Evolutionary conservation across 2,329 filamentous ascomycete genomes (phyloP).

Genomic region (Sarocladiaceae sp.): DNA sequence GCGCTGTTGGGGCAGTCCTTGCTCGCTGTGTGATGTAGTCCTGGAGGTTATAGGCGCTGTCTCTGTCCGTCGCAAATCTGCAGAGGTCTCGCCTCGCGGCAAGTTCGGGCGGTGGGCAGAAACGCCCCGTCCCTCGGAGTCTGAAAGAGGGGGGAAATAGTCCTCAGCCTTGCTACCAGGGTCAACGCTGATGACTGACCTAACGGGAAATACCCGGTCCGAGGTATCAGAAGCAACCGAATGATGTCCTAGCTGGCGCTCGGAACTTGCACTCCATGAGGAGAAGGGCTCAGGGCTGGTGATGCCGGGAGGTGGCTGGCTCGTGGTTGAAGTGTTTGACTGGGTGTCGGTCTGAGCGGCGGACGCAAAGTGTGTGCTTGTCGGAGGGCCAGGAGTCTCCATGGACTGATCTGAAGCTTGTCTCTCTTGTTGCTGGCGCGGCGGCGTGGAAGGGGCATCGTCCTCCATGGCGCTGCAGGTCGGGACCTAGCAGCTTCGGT

Average conservation of each 20-base stretch:
- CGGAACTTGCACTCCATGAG: slow-evolving; percentile 36
- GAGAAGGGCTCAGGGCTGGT: slow-evolving; percentile 25
- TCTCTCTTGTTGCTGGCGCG: slow-evolving; percentile 9
- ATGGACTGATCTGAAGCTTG: slow-evolving; percentile 8
- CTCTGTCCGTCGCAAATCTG: slow-evolving; percentile 21
- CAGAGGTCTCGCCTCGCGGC: slow-evolving; percentile 22
- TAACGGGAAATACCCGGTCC: slow-evolving; percentile 73
- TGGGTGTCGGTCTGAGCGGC: background rate
- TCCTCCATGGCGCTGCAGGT: slow-evolving; percentile 18
- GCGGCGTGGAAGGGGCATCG: background rate
- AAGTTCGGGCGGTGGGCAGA: slow-evolving; percentile 22
- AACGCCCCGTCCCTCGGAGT: slow-evolving; percentile 25
- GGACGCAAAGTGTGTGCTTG: background rate
- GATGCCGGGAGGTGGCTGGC: slow-evolving; percentile 2
- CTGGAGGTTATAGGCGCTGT: slow-evolving; percentile 18
- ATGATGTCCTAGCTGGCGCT: slow-evolving; percentile 28
- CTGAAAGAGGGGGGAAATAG: slow-evolving; percentile 26
- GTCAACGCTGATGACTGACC: slow-evolving; percentile 70
- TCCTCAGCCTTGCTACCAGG: slow-evolving; percentile 38
- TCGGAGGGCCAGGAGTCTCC: slow-evolving; percentile 3
- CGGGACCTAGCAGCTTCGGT: slow-evolving; percentile 15
- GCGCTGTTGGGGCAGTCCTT: slow-evolving; percentile 13
- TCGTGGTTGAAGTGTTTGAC: background rate
- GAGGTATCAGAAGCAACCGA: slow-evolving; percentile 30
- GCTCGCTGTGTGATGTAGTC: slow-evolving; percentile 15